phyloP scores from a whole-genome alignment of 2,329 filamentous ascomycete species.

The Cladorrhinum sp. region DNA sequence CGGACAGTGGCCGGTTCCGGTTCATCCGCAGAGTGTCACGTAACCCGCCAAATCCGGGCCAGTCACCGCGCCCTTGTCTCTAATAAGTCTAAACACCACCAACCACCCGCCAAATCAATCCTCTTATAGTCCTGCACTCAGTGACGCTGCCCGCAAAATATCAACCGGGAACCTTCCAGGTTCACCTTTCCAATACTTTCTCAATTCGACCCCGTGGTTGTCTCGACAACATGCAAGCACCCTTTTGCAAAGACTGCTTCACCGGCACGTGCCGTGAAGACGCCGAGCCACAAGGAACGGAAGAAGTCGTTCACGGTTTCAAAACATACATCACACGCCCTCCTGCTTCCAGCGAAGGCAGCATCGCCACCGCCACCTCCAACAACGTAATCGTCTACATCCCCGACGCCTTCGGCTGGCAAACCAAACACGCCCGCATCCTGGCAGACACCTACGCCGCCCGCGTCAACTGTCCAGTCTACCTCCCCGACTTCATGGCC shows the following conservation, averaged over 20 bases:
- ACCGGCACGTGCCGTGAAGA: constrained; percentile 38
- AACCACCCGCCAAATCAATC: no score
- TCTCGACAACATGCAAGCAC: constrained; percentile 16
- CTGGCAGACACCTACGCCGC: constrained; percentile 49
- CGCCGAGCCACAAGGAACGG: constrained; percentile 38
- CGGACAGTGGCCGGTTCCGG: no score
- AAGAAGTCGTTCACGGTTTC: constrained; percentile 42
- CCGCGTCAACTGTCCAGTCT: constrained; percentile 43
- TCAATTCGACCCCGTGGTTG: background rate
- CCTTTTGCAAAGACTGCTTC: constrained; percentile 30
- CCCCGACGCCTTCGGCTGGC: constrained; percentile 50
- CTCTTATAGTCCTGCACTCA: no score
- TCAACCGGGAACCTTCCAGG: no score
- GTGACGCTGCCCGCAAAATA: no score
- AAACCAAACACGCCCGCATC: constrained; percentile 46
- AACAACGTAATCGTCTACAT: constrained; percentile 48
- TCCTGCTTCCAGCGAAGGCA: constrained; percentile 14
- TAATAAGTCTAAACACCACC: no score
- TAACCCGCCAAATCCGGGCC: no score
- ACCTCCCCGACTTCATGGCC: constrained; percentile 49
- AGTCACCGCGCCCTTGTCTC: no score
- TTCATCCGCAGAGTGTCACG: no score
- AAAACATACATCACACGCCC: constrained; percentile 43
- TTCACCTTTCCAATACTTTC: background rate
- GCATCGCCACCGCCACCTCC: constrained; percentile 23